Conservation (phyloP, 208 protist genomes). For the Phytomonas sp. region DNA sequence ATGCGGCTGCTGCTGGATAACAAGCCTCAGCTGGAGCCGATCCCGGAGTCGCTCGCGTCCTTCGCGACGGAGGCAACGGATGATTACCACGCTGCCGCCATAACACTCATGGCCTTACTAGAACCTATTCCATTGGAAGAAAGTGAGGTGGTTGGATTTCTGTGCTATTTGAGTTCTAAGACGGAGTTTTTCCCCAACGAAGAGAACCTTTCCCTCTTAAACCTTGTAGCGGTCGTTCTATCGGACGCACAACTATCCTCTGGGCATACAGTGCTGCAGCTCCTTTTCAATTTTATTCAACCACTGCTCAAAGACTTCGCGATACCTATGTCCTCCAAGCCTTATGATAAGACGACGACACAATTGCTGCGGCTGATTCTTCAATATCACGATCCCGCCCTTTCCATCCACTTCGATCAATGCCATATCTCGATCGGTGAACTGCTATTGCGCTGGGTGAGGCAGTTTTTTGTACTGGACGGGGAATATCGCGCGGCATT, state of each 20-base stretch:
- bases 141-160: background rate
- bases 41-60: background rate
- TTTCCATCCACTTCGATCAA: constrained; percentile 77
- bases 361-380: constrained; percentile 73
- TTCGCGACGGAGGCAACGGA: constrained; percentile 2
- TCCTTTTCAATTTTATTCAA: background rate
- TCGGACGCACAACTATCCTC: background rate
- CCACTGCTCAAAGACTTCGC: constrained; percentile 30
- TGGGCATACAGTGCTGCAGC: constrained; percentile 3
- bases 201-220: constrained; percentile 11
- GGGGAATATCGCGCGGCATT: constrained; percentile 28
- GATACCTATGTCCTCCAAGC: constrained; percentile 22
- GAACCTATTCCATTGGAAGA: background rate
- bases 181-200: background rate
- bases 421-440: constrained; percentile 45
- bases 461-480: constrained; percentile 42
- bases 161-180: background rate
- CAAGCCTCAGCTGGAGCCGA: background rate
- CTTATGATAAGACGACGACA: constrained; percentile 26
- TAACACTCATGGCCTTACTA: background rate
- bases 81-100: background rate
- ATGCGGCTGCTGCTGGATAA: constrained; percentile 35
- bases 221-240: constrained; percentile 17
- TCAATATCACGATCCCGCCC: constrained; percentile 85
- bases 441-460: constrained; percentile 50